Evolutionary conservation across 192 early-diverging fungal species (phyloP).

Genomic region (Linnemannia schmuckeri): DNA sequence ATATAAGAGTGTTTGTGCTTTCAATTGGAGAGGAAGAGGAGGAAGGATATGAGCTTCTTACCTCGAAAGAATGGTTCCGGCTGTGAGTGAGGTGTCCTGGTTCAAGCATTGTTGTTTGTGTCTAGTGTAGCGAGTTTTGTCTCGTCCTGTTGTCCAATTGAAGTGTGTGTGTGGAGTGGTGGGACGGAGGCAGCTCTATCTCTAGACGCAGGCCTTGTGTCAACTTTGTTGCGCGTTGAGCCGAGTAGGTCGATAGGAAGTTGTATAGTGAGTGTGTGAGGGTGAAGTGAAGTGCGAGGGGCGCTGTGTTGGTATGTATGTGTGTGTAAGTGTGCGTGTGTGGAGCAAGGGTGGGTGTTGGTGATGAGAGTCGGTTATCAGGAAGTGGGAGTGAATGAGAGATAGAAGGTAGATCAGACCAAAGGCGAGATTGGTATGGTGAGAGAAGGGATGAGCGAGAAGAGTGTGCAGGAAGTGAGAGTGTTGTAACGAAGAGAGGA

Average conservation of each 20-base stretch:
- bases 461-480: background rate
- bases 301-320: background rate
- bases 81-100: constrained; percentile 25
- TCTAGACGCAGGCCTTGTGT: background rate
- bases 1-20: background rate
- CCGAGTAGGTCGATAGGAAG: background rate
- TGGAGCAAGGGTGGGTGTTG: background rate
- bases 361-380: background rate
- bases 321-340: background rate
- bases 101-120: constrained; percentile 38
- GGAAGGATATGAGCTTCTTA: constrained; percentile 1
- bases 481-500: background rate
- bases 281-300: background rate
- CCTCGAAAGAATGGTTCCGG: constrained; percentile 39
- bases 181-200: background rate
- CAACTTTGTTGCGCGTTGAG: background rate
- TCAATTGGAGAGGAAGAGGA: background rate
- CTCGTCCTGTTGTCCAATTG: background rate
- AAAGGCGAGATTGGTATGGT: background rate
- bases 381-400: background rate
- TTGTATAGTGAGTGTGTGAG: background rate
- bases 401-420: background rate
- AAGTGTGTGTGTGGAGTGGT: background rate
- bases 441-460: background rate
- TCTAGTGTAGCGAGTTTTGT: background rate